A percentile compares a stretch with the other conserved stretches of the same genome.
phyloP scores from a whole-genome alignment of 2,329 filamentous ascomycete genomes.

The Aspergillus uvarum region DNA sequence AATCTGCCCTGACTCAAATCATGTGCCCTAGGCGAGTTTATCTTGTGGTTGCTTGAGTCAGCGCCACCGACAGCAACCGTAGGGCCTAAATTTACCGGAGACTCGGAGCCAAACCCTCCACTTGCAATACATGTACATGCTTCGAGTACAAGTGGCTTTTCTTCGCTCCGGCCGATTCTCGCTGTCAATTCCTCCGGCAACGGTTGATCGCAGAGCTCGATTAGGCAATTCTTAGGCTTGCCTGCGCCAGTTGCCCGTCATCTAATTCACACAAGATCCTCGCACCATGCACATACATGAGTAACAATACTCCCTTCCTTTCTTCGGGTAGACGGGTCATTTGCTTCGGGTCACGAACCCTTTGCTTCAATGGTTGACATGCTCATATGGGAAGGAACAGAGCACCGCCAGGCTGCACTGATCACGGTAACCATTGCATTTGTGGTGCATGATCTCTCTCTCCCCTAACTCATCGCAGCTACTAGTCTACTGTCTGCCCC shows the following conservation, averaged over 20 bases:
- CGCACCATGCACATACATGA: no score
- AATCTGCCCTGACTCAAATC: neutral
- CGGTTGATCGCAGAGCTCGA: neutral
- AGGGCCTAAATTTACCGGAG: neutral
- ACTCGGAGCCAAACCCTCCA: neutral
- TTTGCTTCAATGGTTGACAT: neutral
- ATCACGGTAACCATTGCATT: neutral
- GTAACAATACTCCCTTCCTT: no score
- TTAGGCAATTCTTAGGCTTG: neutral
- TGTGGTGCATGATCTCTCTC: neutral
- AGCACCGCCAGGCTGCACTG: neutral
- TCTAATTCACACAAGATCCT: no score
- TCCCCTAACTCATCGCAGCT: neutral
- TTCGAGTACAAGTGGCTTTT: neutral
- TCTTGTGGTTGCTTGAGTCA: neutral
- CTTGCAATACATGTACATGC: no score
- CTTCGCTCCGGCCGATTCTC: slow-evolving; percentile 3
- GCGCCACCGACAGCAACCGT: neutral
- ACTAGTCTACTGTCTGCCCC: neutral
- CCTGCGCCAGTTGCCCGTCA: neutral
- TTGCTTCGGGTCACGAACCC: neutral
- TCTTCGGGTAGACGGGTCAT: neutral
- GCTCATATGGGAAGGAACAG: neutral
- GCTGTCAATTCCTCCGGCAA: neutral
- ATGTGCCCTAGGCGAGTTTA: neutral